A percentile compares a stretch with the other conserved stretches of the same genome.
phyloP scores from a whole-genome alignment of 2,329 filamentous ascomycete species.

The Alternaria metachromatica region DNA sequence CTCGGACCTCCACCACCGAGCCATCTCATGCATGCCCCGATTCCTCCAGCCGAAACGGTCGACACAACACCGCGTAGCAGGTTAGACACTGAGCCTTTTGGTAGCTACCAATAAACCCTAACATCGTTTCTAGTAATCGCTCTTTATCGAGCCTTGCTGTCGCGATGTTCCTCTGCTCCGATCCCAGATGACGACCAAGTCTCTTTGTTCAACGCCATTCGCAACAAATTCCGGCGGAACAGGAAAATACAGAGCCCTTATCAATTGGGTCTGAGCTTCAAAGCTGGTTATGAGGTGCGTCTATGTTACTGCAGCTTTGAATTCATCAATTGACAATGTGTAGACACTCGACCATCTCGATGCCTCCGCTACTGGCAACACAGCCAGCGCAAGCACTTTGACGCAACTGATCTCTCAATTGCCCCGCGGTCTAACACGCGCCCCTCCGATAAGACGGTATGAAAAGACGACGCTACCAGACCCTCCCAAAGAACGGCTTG shows the following conservation, averaged over 20 bases:
- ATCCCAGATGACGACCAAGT: conserved; percentile 59
- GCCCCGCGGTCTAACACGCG: conserved; percentile 47
- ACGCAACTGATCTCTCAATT: conserved; percentile 46
- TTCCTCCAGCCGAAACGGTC: conserved; percentile 55
- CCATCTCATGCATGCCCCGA: conserved; percentile 53
- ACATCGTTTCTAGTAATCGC: conserved; percentile 62
- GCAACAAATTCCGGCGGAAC: conserved; percentile 68
- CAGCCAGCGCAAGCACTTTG: conserved; percentile 28
- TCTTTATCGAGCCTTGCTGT: conserved; percentile 74
- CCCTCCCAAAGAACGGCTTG: conserved; percentile 29
- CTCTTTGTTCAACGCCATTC: conserved; percentile 65
- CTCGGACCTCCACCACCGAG: conserved; percentile 16
- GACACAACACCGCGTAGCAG: conserved; percentile 60
- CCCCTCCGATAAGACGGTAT: conserved; percentile 9
- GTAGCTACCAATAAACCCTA: conserved; percentile 1
- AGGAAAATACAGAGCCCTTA: conserved; percentile 63
- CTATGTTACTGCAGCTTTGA: not conserved
- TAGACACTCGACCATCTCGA: conserved; percentile 54
- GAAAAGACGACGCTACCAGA: conserved; percentile 6
- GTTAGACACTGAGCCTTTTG: conserved; percentile 38
- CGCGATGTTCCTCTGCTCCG: conserved; percentile 61
- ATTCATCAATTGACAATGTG: conserved; percentile 14
- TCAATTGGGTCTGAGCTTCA: conserved; percentile 67
- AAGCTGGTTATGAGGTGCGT: conserved; percentile 70
- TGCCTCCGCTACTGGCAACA: conserved; percentile 44